Base-by-base conservation (phyloP, 2,329 filamentous ascomycete species). In the Paecilomyces sp. region DNA sequence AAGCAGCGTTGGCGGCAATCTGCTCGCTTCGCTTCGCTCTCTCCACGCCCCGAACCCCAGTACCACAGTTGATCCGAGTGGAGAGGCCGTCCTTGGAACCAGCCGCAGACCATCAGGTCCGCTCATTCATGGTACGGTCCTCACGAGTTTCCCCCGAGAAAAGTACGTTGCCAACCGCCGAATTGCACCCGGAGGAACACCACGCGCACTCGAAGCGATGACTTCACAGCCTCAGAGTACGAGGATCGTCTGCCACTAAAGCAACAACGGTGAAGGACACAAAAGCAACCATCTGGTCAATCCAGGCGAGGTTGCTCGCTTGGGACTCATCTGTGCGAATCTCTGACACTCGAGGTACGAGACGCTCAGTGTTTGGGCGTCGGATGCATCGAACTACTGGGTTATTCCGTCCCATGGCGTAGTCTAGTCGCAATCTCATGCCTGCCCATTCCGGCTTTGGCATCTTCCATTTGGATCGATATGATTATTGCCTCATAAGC, bases 111-210 rank as follows among this genome's bases (percentile, higher is more conserved):
- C 59, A n/a, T 30, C 15, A 54, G 12, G 24, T 3, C 24, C 33
- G 24, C 28, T 30, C 7, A 31, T 30, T 15, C 28, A 24, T 18
- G 15, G 22, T 22, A 22, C 22, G 22, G 22, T 22, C 22, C 22
- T 22, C 18, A 56, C 67, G 66, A 68, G 63, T 62, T 65, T 68
- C 58, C 7, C 1, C 67, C 67, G 67, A 68, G 64, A 60, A 59
- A 67, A 68, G 9, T 51, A 61, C 67, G 66, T 61, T 15, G 7
- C 1, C 22, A 31, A 41, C 18, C 2, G 22, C 25, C 41, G 41
- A 47, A 47, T 18, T 15, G 41, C 6, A 47, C 41, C 41, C 41
- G 15, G 41, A 6, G 41, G 18, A 18, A 47, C 25, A 28, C 25
- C 25, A 4, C 25, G 25, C 22, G 22, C 22, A 22, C 22, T 22